These are phyloP conservation scores for Protostelium mycophagum DNA, from an alignment of 78 protist genomes.

Conservation along the genomic window DNA sequence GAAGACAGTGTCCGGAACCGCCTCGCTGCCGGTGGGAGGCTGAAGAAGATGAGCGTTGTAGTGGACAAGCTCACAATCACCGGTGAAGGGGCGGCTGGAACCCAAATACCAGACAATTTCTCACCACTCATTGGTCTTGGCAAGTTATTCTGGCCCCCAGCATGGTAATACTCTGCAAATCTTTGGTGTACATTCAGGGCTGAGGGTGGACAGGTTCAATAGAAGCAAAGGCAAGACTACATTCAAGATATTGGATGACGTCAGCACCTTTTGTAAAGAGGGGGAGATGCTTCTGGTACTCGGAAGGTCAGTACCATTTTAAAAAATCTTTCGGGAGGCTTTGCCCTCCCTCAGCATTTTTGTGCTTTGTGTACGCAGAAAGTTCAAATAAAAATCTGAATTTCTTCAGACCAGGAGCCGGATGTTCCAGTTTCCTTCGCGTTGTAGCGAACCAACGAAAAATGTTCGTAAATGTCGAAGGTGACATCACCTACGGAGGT, in stretches of 20 bases:
- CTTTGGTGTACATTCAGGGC: neutral
- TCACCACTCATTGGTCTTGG: neutral
- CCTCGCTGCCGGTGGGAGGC: neutral
- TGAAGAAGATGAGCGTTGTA: neutral
- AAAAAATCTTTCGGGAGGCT: no score
- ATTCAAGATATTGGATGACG: slow-evolving; percentile 47
- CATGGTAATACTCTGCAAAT: neutral
- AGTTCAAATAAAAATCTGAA: no score
- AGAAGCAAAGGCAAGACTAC: slow-evolving; percentile 8
- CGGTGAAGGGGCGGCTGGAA: neutral
- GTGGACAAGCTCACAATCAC: neutral
- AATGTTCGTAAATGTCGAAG: slow-evolving; percentile 19
- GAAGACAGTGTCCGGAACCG: neutral
- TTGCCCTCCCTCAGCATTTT: no score
- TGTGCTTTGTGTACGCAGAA: no score
- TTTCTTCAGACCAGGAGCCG: slow-evolving; percentile 52
- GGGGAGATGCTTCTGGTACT: slow-evolving; percentile 56
- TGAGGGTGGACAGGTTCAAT: neutral
- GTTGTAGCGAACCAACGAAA: slow-evolving; percentile 29
- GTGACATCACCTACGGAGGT: slow-evolving; percentile 38
- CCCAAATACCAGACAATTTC: neutral
- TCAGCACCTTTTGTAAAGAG: slow-evolving; percentile 33
- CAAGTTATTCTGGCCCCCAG: neutral
- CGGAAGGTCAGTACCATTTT: slow-evolving; percentile 45
- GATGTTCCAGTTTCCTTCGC: slow-evolving; percentile 38